Evolutionary conservation across 2,329 filamentous ascomycete species (phyloP), one percentile per base, ranked within the genome.

Genomic region (Fusarium marasasianum): DNA sequence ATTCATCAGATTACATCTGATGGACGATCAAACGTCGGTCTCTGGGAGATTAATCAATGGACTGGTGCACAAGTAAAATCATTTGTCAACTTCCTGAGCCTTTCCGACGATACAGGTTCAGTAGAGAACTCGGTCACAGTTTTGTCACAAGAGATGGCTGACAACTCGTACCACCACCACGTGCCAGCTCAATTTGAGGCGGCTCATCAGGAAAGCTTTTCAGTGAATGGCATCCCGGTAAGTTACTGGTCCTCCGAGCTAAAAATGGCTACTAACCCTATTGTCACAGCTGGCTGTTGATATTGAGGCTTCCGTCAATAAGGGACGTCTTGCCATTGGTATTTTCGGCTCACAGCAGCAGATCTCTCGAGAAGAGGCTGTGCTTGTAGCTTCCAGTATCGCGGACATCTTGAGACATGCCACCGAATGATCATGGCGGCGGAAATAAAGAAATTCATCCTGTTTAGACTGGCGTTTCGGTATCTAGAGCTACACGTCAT

Each of bases 61-160:
- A 96, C 93, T 0, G 92, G 92, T 1, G 82, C 94, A 5, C 85
- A 82, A 61, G 81, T 97, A 3, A 88, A 93, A 75, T 91, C 88
- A 0, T 96, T 94, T 82, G 90, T 98, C 76, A 98, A 98, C 80
- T 96, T 97, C 73, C 81, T 97, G 24, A 90, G 86, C 58, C 80
- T 91, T 10, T 88, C 88, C 0, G 65, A 71, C 13, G 45, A 62
- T 20, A 37, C 35, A 15, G 47, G 48, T 14, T 31, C 47, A 6
- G 22, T 43, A 24, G 41, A 31, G 17, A 47, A 50, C 20, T 56
- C 24, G 8, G 63, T 77, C 24, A 65, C 38, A 29, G 31, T 75
- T 17, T 20, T 74, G 13, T 26, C 40, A 22, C 53, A 48, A 51
- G 43, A 56, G 22, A 22, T 48, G 7, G 14, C 20, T 24, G 55